Evolutionary conservation across 768 basidiomycete genomes (phyloP).

Genomic region (Cystobasidium onofrii): DNA sequence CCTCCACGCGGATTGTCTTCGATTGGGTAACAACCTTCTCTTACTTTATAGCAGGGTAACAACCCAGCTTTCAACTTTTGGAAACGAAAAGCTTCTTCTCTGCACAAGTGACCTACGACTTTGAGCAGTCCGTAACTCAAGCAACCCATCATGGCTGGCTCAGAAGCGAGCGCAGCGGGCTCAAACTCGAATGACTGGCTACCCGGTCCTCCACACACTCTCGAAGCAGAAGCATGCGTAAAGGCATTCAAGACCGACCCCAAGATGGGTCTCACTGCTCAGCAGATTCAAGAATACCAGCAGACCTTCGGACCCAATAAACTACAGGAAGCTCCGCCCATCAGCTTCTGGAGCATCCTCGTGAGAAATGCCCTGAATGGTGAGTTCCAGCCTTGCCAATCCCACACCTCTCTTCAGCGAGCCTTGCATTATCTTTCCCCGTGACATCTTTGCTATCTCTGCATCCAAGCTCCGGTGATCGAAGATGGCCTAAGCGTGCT

Average conservation of each 20-base stretch:
- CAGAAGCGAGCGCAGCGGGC: not conserved
- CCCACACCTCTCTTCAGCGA: too few relatives aligned
- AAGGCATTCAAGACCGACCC: conserved; percentile 26
- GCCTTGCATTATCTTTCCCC: not conserved
- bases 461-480: not conserved
- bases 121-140: too few relatives aligned
- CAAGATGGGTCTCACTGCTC: not conserved
- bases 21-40: too few relatives aligned
- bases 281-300: conserved; percentile 15
- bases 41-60: too few relatives aligned
- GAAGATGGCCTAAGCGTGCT: too few relatives aligned
- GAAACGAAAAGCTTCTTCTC: too few relatives aligned
- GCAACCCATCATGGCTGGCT: not conserved
- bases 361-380: conserved; percentile 9
- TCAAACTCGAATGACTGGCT: conserved; percentile 24
- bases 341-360: conserved; percentile 8
- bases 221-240: conserved; percentile 19
- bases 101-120: too few relatives aligned
- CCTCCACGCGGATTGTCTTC: too few relatives aligned
- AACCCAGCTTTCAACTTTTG: too few relatives aligned
- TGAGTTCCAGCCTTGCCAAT: not conserved
- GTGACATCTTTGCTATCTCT: not conserved
- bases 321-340: conserved; percentile 25
- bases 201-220: conserved; percentile 26
- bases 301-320: conserved; percentile 31